A percentile compares a stretch with the other conserved stretches of the same genome.
Evolutionary conservation across 2,329 filamentous ascomycete species (phyloP).

Genomic region (Neonectria punicea): DNA sequence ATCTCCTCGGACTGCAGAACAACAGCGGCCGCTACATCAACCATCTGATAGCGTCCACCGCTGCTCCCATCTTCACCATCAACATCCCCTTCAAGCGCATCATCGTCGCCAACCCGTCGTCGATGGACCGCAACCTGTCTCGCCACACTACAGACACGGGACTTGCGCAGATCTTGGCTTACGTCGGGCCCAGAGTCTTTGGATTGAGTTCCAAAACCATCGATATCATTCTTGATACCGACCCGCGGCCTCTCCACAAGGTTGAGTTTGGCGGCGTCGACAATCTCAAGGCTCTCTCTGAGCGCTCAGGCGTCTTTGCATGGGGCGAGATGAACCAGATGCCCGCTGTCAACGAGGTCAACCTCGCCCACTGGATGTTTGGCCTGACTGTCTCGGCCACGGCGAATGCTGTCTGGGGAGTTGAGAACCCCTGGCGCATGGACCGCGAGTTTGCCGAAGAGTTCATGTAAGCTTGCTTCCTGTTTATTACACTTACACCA

Average conservation of each 20-base stretch:
- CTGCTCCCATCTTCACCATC: slow-evolving; percentile 43
- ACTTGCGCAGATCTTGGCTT: slow-evolving; percentile 44
- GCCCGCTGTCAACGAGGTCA: slow-evolving; percentile 30
- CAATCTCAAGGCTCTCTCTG: slow-evolving; percentile 38
- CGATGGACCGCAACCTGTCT: slow-evolving; percentile 42
- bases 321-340: slow-evolving; percentile 35
- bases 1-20: slow-evolving; percentile 38
- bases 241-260: slow-evolving; percentile 43
- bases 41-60: slow-evolving; percentile 35
- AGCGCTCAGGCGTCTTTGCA: slow-evolving; percentile 35
- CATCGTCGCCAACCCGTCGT: slow-evolving; percentile 42
- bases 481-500: no score
- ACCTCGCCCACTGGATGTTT: slow-evolving; percentile 45
- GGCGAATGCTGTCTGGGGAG: slow-evolving; percentile 46
- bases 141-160: slow-evolving; percentile 45
- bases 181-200: slow-evolving; percentile 45
- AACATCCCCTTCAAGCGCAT: slow-evolving; percentile 44
- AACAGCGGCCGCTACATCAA: slow-evolving; percentile 44
- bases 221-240: slow-evolving; percentile 36
- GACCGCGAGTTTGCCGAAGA: slow-evolving; percentile 45
- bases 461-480: slow-evolving; percentile 41
- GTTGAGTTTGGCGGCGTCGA: slow-evolving; percentile 41
- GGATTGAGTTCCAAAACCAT: slow-evolving; percentile 38
- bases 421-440: slow-evolving; percentile 45
- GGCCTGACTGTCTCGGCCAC: slow-evolving; percentile 44